Evolutionary conservation across 176 grass and related monocot species (phyloP), one percentile per base, ranked within the genome.

Genomic region (Aechmea fasciata): DNA sequence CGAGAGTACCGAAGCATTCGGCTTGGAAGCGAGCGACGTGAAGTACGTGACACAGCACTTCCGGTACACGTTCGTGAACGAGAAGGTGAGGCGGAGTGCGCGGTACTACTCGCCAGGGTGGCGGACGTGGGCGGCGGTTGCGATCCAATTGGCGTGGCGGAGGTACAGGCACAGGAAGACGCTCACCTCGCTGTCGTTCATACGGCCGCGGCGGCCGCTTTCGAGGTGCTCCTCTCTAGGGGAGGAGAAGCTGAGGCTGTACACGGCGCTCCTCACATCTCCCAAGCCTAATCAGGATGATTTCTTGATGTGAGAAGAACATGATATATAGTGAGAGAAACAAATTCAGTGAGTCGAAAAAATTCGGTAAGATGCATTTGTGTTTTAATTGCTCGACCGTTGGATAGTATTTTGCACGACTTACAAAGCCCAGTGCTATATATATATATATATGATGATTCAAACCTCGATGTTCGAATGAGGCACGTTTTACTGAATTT

Each of bases 11-110:
- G 93, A 97, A 84, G 93, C 75, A 68, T 97, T 97, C 67, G 86
- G 82, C 11, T 74, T 97, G 7, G 89, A 92, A 11, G 89, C 89
- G 2, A 71, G 47, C 9, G 93, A 97, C 69, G 74, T 97, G 52
- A 92, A 90, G 75, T 97, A 97, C 76, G 93, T 92, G 59, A 97
- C 93, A 48, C 93, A 79, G 72, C 89, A 97, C 79, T 97, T 97
- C 77, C 68, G 93, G 11, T 87, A 92, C 81, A 97, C 93, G 0
- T 92, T 97, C 79, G 71, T 79, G 50, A 97, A 85, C 76, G 89
- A 97, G 52, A 79, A 49, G 65, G 89, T 97, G 73, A 85, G 80
- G 64, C 70, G 89, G 19, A 97, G 89, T 70, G 93, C 82, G 49
- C 66, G 86, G 13, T 97, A 97, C 79, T 97, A 97, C 84, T 97